Conservation (phyloP, 805 yeast genomes). For the Torulaspora microellipsoides region DNA sequence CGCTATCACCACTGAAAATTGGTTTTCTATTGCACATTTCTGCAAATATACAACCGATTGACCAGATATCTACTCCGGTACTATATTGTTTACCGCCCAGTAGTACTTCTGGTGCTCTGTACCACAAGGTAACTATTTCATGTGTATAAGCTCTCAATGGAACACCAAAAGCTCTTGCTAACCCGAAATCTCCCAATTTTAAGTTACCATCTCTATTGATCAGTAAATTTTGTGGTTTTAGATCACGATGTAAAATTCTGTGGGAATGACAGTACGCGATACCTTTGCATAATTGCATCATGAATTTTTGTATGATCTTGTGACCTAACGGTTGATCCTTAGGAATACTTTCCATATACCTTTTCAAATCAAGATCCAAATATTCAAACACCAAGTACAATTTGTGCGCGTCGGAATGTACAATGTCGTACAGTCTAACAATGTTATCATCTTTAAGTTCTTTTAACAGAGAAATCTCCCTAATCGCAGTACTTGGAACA, state of each 20-base stretch:
- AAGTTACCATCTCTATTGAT: slow-evolving; percentile 87
- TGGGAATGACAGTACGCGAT: slow-evolving; percentile 65
- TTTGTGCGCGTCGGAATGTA: slow-evolving; percentile 89
- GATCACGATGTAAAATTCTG: slow-evolving; percentile 64
- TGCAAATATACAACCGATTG: slow-evolving; percentile 96
- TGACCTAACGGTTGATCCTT: slow-evolving; percentile 86
- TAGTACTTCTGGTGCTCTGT: slow-evolving; percentile 94
- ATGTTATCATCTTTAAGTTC: slow-evolving; percentile 91
- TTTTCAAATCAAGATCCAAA: slow-evolving; percentile 89
- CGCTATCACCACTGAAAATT: slow-evolving; percentile 90
- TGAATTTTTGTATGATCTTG: slow-evolving; percentile 79
- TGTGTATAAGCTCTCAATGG: slow-evolving; percentile 96
- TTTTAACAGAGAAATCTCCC: slow-evolving; percentile 93
- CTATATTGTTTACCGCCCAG: slow-evolving; percentile 94
- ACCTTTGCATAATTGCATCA: slow-evolving; percentile 90
- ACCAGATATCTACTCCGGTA: slow-evolving; percentile 97
- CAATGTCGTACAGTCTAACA: slow-evolving; percentile 88
- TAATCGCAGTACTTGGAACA: slow-evolving; percentile 95
- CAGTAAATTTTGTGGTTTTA: slow-evolving; percentile 92
- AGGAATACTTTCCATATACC: slow-evolving; percentile 87
- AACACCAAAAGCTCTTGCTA: slow-evolving; percentile 96
- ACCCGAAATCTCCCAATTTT: slow-evolving; percentile 93
- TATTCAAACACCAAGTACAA: slow-evolving; percentile 89
- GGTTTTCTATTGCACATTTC: slow-evolving; percentile 99
- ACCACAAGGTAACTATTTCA: slow-evolving; percentile 97